phyloP scores from a whole-genome alignment of 352 stramenopile species.

The Pythium biforme region DNA sequence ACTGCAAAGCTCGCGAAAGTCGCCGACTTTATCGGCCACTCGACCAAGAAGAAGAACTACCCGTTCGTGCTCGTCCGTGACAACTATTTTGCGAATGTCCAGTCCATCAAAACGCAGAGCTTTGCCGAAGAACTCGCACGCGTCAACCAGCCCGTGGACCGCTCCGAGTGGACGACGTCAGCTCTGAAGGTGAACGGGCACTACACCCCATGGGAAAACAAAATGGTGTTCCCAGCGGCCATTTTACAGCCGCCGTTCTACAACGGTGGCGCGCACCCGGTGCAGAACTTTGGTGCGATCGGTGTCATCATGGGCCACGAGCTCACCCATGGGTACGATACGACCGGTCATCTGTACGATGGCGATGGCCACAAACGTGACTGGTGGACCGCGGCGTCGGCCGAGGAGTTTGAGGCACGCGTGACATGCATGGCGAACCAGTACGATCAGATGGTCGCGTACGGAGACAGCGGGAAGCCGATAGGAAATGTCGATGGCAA shows the following conservation, averaged over 20 bases:
- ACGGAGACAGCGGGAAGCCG: slow-evolving; percentile 33
- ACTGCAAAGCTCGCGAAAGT: slow-evolving; percentile 84
- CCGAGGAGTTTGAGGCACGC: slow-evolving; percentile 60
- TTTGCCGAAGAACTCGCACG: too few species aligned
- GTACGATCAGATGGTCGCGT: slow-evolving; percentile 32
- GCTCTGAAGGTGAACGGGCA: slow-evolving; percentile 89
- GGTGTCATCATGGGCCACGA: slow-evolving; percentile 92
- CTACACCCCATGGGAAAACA: slow-evolving; percentile 59
- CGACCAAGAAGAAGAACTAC: slow-evolving; percentile 42
- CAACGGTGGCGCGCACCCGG: slow-evolving; percentile 64
- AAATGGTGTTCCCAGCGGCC: slow-evolving; percentile 93
- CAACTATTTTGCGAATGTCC: slow-evolving; percentile 54
- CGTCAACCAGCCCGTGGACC: slow-evolving; percentile 29
- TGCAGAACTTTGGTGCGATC: slow-evolving; percentile 91
- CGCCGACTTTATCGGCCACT: slow-evolving; percentile 40
- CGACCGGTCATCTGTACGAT: slow-evolving; percentile 84
- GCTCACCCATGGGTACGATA: slow-evolving; percentile 94
- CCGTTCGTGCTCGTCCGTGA: slow-evolving; percentile 28
- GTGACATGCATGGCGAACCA: slow-evolving; percentile 55
- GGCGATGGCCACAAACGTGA: slow-evolving; percentile 85
- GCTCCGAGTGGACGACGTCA: slow-evolving; percentile 80
- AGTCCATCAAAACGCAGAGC: too few species aligned
- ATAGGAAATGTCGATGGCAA: slow-evolving; percentile 56
- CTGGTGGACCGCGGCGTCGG: slow-evolving; percentile 88
- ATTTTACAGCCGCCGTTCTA: slow-evolving; percentile 94